phyloP scores from a whole-genome alignment of 495 filamentous ascomycete species.

The Neurospora sp. region DNA sequence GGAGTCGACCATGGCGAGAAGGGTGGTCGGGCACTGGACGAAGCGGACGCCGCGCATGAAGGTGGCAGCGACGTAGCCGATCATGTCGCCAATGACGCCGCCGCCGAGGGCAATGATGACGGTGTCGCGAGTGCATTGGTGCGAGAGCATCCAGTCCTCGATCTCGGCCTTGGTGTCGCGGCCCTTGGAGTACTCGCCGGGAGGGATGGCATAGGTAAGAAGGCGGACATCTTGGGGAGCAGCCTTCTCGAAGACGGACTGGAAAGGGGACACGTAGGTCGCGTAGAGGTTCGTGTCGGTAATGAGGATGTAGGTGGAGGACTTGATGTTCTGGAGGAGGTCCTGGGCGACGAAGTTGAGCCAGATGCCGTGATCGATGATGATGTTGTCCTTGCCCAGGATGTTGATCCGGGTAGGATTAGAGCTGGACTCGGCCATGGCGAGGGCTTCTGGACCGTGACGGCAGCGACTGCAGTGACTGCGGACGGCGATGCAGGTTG shows the following conservation, averaged over 20 bases:
- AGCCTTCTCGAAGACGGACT: slow-evolving; percentile 55
- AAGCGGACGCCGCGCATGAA: slow-evolving; percentile 97
- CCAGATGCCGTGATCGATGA: slow-evolving; percentile 90
- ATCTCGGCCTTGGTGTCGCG: slow-evolving; percentile 88
- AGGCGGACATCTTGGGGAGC: slow-evolving; percentile 53
- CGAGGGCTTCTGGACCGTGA: neutral
- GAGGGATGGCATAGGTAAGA: slow-evolving; percentile 76
- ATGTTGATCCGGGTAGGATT: slow-evolving; percentile 42
- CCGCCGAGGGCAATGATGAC: slow-evolving; percentile 94
- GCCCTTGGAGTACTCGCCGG: slow-evolving; percentile 89
- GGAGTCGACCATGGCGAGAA: slow-evolving; percentile 96
- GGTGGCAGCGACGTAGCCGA: slow-evolving; percentile 91
- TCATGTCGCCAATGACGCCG: slow-evolving; percentile 95
- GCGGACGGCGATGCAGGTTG: neutral
- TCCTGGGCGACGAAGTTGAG: slow-evolving; percentile 71
- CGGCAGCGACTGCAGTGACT: neutral
- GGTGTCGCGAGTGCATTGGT: slow-evolving; percentile 88
- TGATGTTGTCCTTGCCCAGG: slow-evolving; percentile 61
- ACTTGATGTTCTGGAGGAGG: slow-evolving; percentile 62
- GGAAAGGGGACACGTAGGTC: slow-evolving; percentile 69
- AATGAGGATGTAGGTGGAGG: slow-evolving; percentile 89
- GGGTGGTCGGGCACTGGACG: slow-evolving; percentile 90
- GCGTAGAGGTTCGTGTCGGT: slow-evolving; percentile 88
- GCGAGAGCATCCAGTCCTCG: slow-evolving; percentile 92
- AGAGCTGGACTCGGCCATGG: slow-evolving; percentile 7